These are phyloP conservation scores for Paspalum vaginatum DNA, from an alignment of 176 grass and related monocot species.

Conservation along the genomic window DNA sequence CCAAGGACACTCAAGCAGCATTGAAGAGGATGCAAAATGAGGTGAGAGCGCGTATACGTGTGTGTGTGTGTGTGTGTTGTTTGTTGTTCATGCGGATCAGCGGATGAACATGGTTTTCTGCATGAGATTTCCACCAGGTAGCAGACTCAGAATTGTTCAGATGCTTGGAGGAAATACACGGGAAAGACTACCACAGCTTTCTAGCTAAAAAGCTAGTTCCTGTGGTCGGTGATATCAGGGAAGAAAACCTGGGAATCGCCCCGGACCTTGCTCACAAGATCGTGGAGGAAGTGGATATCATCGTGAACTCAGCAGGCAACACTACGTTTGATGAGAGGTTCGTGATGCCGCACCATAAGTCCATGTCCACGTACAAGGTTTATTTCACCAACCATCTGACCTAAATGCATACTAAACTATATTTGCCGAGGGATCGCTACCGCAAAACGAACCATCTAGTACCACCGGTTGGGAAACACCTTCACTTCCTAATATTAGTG, in stretches of 20 bases:
- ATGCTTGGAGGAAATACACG: conserved; percentile 55
- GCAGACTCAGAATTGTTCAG: conserved; percentile 73
- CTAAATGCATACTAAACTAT: too few relatives aligned
- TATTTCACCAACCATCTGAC: too few relatives aligned
- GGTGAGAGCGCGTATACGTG: conserved; percentile 23
- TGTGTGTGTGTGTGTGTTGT: too few relatives aligned
- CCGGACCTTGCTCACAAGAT: conserved; percentile 53
- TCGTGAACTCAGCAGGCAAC: conserved; percentile 75
- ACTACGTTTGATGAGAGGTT: conserved; percentile 86
- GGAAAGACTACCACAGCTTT: conserved; percentile 61
- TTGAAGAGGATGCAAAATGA: conserved; percentile 62
- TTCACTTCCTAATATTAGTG: too few relatives aligned
- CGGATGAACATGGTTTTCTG: background rate
- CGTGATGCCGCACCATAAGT: background rate
- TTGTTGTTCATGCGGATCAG: too few relatives aligned
- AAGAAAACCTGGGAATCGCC: conserved; percentile 62
- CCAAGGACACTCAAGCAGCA: conserved; percentile 62
- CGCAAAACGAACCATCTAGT: too few relatives aligned
- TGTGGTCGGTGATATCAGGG: conserved; percentile 58
- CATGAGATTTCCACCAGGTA: conserved; percentile 39
- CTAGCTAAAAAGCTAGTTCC: conserved; percentile 64
- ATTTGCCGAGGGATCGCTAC: too few relatives aligned
- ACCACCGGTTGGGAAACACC: too few relatives aligned
- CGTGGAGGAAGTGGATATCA: conserved; percentile 59
- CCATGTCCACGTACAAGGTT: too few relatives aligned